A percentile compares a stretch with the other conserved stretches of the same genome.
Conservation (phyloP, 768 basidiomycete genomes). For the Xanthoconium stramineum region DNA sequence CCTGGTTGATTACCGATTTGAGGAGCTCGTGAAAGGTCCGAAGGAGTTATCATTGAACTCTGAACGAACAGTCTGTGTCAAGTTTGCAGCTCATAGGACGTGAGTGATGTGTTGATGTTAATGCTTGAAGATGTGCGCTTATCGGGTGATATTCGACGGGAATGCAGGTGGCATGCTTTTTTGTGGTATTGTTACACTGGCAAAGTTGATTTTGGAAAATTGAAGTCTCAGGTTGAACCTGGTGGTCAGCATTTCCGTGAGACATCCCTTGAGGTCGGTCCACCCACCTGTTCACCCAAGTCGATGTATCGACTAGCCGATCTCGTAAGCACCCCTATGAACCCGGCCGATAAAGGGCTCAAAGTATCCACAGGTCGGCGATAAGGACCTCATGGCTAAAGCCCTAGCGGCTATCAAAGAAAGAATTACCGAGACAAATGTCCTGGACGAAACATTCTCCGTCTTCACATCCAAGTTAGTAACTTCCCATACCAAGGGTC, state of each 20-base stretch:
- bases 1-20: neutral
- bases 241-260: neutral
- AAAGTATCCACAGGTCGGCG: conserved; percentile 5
- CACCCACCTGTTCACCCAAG: conserved; percentile 32
- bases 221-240: conserved; percentile 15
- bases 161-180: conserved; percentile 21
- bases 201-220: conserved; percentile 9
- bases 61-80: conserved; percentile 1
- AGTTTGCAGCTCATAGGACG: conserved; percentile 19
- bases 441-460: conserved; percentile 27
- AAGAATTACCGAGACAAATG: conserved; percentile 16
- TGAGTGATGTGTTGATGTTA: neutral
- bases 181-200: conserved; percentile 29
- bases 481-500: neutral
- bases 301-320: conserved; percentile 36
- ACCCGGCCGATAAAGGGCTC: neutral
- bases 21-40: conserved; percentile 7
- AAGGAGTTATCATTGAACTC: neutral
- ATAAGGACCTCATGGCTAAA: conserved; percentile 16
- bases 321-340: conserved; percentile 20
- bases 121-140: neutral
- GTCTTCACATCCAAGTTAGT: conserved; percentile 24
- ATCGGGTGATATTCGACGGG: neutral
- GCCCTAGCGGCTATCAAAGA: conserved; percentile 18
- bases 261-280: neutral